phyloP scores from a whole-genome alignment of 768 basidiomycete species.

The Leccinellum rugosiceps region DNA sequence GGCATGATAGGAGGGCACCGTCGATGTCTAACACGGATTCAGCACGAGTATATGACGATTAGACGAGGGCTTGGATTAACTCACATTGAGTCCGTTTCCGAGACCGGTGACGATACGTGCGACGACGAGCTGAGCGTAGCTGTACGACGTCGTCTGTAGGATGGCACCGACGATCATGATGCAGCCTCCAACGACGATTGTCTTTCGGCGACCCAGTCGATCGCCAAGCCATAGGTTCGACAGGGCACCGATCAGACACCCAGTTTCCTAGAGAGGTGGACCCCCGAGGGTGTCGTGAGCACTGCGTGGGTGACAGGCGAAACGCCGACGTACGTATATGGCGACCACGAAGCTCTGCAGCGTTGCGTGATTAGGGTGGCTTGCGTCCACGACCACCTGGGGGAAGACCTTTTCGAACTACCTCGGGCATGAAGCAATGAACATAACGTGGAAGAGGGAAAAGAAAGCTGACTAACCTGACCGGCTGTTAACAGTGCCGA shows the following conservation, averaged over 20 bases:
- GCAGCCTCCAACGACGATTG: conserved; percentile 54
- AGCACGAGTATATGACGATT: background rate
- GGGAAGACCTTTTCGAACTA: conserved; percentile 61
- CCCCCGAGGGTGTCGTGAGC: too few species aligned
- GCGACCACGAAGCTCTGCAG: conserved; percentile 59
- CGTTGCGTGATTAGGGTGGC: conserved; percentile 44
- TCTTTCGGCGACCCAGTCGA: conserved; percentile 52
- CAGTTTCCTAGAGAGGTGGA: conserved; percentile 47
- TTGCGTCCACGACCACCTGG: conserved; percentile 42
- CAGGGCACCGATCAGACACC: conserved; percentile 61
- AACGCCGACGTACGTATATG: conserved; percentile 42
- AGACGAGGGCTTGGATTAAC: conserved; percentile 4
- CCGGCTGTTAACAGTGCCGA: conserved; percentile 57
- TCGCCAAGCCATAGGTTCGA: conserved; percentile 63
- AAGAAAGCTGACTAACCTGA: conserved; percentile 34
- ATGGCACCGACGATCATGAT: conserved; percentile 65
- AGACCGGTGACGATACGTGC: conserved; percentile 59
- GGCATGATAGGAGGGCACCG: conserved; percentile 61
- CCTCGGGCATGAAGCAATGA: background rate
- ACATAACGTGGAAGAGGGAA: background rate
- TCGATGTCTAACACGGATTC: conserved; percentile 48
- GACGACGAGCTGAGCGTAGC: conserved; percentile 59
- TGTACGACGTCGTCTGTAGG: conserved; percentile 53
- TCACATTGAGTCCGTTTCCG: conserved; percentile 62
- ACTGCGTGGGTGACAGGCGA: background rate